Conservation (phyloP, 78 protist genomes). For the Parvularia atlantis region DNA sequence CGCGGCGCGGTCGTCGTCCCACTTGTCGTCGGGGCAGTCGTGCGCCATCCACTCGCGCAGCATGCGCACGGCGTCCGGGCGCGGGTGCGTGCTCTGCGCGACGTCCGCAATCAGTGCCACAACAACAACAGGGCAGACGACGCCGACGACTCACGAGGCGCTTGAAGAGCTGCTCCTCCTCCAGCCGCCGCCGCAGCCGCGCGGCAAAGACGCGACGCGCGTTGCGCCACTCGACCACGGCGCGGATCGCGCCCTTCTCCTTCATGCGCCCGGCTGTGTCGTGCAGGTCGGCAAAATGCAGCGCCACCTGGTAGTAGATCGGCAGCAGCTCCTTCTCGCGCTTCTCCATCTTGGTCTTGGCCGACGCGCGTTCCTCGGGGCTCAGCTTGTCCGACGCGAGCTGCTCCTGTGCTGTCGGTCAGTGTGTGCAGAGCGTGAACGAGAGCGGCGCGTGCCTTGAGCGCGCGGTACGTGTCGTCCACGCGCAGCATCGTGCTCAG, state of each 20-base stretch:
- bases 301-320: slow-evolving; percentile 74
- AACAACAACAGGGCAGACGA: too few relatives aligned
- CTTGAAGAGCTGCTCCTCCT: slow-evolving; percentile 35
- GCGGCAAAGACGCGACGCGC: slow-evolving; percentile 64
- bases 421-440: too few relatives aligned
- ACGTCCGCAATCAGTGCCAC: too few relatives aligned
- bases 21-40: too few relatives aligned
- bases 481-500: slow-evolving; percentile 63
- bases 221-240: slow-evolving; percentile 64
- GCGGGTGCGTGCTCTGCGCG: too few relatives aligned
- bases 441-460: too few relatives aligned
- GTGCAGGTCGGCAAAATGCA: slow-evolving; percentile 87
- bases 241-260: slow-evolving; percentile 70
- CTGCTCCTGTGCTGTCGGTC: slow-evolving; percentile 66
- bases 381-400: slow-evolving; percentile 87
- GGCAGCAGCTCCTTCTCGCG: slow-evolving; percentile 61
- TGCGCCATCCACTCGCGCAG: too few relatives aligned
- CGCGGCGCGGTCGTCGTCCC: too few relatives aligned
- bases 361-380: too few relatives aligned
- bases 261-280: slow-evolving; percentile 92
- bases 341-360: too few relatives aligned
- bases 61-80: too few relatives aligned
- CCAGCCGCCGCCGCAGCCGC: slow-evolving; percentile 55
- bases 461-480: slow-evolving; percentile 33
- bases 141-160: too few relatives aligned